Evolutionary conservation across 768 basidiomycete genomes (phyloP).

Genomic region (Tephrocybe sp.): DNA sequence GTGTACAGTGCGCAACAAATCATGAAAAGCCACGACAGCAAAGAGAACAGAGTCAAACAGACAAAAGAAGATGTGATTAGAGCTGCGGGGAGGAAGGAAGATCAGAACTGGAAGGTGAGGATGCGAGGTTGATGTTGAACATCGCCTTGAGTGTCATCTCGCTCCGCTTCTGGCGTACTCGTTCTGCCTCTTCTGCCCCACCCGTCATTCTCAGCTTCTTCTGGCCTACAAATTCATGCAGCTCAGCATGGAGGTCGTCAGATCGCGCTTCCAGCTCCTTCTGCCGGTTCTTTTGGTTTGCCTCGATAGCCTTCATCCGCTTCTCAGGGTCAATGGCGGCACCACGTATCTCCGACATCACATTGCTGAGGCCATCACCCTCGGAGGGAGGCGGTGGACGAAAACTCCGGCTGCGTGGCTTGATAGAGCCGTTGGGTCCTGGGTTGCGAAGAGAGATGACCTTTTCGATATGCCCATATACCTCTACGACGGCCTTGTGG

Average conservation of each 20-base stretch:
- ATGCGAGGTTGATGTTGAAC: constrained; percentile 45
- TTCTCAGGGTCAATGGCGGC: constrained; percentile 79
- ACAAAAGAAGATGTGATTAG: not conserved
- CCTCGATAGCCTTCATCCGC: constrained; percentile 91
- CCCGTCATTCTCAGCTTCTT: constrained; percentile 96
- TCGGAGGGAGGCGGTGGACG: constrained; percentile 67
- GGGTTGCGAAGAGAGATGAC: constrained; percentile 72
- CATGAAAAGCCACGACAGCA: constrained; percentile 1
- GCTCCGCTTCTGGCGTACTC: constrained; percentile 82
- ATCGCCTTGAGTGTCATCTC: constrained; percentile 88
- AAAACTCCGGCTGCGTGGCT: constrained; percentile 45
- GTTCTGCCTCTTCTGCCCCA: constrained; percentile 88
- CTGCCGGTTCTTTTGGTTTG: constrained; percentile 78
- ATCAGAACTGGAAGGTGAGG: constrained; percentile 15
- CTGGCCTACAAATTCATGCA: constrained; percentile 81
- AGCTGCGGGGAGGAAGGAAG: constrained; percentile 11
- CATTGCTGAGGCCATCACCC: constrained; percentile 66
- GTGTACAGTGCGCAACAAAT: no score
- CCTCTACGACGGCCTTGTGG: constrained; percentile 82
- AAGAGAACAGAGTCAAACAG: not conserved
- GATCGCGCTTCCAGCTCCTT: constrained; percentile 69
- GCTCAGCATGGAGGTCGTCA: constrained; percentile 84
- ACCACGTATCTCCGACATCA: constrained; percentile 89
- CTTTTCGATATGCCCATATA: constrained; percentile 90
- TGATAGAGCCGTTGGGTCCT: constrained; percentile 34